Percentiles rank a stretch among this genome's conserved stretches.
Conservation (phyloP, 306 rosid genomes). For the Abrus precatorius region DNA sequence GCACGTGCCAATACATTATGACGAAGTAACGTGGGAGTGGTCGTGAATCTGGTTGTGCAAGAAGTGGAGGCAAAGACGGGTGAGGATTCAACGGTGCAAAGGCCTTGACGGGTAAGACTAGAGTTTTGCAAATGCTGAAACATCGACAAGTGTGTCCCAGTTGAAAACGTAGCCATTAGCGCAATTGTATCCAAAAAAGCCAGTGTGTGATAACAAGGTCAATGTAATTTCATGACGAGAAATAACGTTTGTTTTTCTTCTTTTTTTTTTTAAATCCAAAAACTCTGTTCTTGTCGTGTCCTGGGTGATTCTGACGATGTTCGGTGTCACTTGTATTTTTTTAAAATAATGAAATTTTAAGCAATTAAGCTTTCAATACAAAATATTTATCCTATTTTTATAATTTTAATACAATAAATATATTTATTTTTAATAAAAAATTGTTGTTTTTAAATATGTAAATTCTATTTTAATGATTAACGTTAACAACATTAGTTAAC, state of each 20-base stretch:
- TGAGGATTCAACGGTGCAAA: slow-evolving; percentile 48
- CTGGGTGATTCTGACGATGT: not conserved
- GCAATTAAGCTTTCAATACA: too few relatives aligned
- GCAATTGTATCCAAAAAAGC: not conserved
- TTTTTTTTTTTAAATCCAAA: not conserved
- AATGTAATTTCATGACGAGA: not conserved
- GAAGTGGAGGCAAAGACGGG: slow-evolving; percentile 56
- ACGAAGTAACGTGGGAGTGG: slow-evolving; percentile 56
- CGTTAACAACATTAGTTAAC: too few relatives aligned
- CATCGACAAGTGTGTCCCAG: slow-evolving; percentile 60
- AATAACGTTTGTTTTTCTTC: not conserved
- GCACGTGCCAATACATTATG: slow-evolving; percentile 71
- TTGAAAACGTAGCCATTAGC: slow-evolving; percentile 70
- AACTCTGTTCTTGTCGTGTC: not conserved
- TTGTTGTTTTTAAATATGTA: too few relatives aligned
- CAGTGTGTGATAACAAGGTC: not conserved
- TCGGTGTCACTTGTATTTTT: not conserved
- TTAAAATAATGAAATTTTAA: too few relatives aligned
- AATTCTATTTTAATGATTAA: too few relatives aligned
- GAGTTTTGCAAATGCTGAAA: slow-evolving; percentile 51
- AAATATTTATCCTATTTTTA: too few relatives aligned
- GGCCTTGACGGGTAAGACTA: slow-evolving; percentile 37
- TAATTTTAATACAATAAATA: too few relatives aligned
- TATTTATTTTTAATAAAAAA: too few relatives aligned
- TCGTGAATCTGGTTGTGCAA: slow-evolving; percentile 45